A percentile compares a stretch with the other conserved stretches of the same genome.
These are phyloP conservation scores for Forsythia viridissima DNA, from an alignment of 257 asterid genomes.

Conservation along the genomic window DNA sequence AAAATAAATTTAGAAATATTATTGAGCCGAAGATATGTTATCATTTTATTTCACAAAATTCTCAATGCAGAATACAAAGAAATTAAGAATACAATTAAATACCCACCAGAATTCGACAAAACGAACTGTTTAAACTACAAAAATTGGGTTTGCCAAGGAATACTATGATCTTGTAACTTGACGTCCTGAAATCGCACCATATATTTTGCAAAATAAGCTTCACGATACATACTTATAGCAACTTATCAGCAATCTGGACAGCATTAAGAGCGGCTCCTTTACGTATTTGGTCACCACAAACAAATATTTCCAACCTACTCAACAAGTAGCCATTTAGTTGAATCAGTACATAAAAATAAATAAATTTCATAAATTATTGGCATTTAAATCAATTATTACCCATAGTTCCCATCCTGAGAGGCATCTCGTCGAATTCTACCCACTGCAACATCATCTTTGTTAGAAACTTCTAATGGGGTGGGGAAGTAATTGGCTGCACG, in stretches of 20 bases:
- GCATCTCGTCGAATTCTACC: conserved; percentile 89
- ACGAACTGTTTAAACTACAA: too few species aligned
- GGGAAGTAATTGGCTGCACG: conserved; percentile 80
- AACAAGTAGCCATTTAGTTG: neutral
- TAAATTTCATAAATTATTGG: neutral
- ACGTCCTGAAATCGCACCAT: conserved; percentile 13
- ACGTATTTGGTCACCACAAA: conserved; percentile 97
- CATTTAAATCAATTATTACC: conserved; percentile 45
- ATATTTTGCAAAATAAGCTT: neutral
- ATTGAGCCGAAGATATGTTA: too few species aligned
- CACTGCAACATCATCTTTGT: conserved; percentile 87
- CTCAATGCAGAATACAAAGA: too few species aligned
- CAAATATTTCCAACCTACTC: conserved; percentile 81
- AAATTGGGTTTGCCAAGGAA: too few species aligned
- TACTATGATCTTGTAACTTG: too few species aligned
- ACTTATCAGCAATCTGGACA: conserved; percentile 80
- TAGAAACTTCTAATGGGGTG: conserved; percentile 83
- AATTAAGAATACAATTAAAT: too few species aligned
- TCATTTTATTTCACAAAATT: too few species aligned
- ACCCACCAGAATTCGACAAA: too few species aligned
- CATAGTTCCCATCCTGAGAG: conserved; percentile 79
- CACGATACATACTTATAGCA: conserved; percentile 39
- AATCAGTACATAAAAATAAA: neutral
- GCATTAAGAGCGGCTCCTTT: conserved; percentile 98
- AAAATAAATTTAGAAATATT: too few species aligned